Evolutionary conservation across 2,329 filamentous ascomycete genomes (phyloP), one percentile per base, ranked within the genome.

Genomic region (Verticillium isaacii): DNA sequence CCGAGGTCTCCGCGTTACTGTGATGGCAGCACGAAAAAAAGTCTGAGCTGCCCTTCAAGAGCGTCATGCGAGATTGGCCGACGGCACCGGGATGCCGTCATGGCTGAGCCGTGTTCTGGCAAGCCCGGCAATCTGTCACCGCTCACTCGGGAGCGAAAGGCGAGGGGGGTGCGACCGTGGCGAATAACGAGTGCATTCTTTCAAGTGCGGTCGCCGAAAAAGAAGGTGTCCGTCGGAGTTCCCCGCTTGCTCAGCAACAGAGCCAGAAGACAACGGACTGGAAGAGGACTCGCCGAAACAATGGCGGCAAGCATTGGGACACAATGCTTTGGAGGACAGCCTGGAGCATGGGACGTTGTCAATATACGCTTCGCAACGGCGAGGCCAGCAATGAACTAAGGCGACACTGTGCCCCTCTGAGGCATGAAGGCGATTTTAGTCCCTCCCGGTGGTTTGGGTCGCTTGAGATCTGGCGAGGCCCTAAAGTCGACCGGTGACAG

Each of bases 381-480:
- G 23, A 58, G n/a, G 56, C 56, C 32, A 36, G 45, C 52, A 37
- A 61, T 58, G 58, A 64, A 64, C 60, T 58, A 60, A 58, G 57
- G 61, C 54, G 29, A 65, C 62, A 65, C 63, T 65, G 64, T 61
- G 64, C 64, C 64, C 64, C 62, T 64, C 58, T 36, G 60, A 60
- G 37, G 62, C 62, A 65, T 62, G 60, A 61, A 63, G 58, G 64
- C 64, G 64, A 62, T 60, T 58, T 62, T 65, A 65, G 64, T 65
- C 60, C 50, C 60, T 59, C 64, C 64, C 64, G 60, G 62, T 57
- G 56, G 62, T 56, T 64, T 62, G 64, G 64, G 62, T 65, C 64
- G 64, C 64, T 64, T 64, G 62, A 65, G 62, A 65, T 65, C 63
- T 64, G 63, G 64, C 63, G 60, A 64, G 62, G 62, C 64, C 62